Percentiles rank a stretch among this genome's conserved stretches.
phyloP scores from a whole-genome alignment of 768 basidiomycete species.

The Hortiboletus campestris region DNA sequence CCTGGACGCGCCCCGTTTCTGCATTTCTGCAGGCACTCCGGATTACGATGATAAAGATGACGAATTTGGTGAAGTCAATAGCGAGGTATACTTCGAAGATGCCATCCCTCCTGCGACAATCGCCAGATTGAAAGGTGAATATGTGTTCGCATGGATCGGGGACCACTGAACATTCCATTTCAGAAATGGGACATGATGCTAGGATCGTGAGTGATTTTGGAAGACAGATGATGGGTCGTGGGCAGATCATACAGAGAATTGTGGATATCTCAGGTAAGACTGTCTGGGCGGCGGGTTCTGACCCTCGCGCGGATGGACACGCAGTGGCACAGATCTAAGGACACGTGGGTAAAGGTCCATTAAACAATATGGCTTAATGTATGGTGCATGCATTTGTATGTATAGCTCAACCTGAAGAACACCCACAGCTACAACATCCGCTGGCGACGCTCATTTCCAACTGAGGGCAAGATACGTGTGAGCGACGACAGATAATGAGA shows the following conservation, averaged over 20 bases:
- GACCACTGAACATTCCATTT: not conserved
- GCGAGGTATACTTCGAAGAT: constrained; percentile 89
- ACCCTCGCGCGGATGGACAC: constrained; percentile 85
- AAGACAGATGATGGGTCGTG: constrained; percentile 72
- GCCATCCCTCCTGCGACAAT: constrained; percentile 65
- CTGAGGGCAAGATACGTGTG: constrained; percentile 30
- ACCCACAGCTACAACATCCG: constrained; percentile 51
- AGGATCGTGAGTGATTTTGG: constrained; percentile 57
- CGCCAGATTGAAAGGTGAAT: constrained; percentile 62
- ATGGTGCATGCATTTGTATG: constrained; percentile 5
- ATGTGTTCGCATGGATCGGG: not conserved
- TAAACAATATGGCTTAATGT: not conserved
- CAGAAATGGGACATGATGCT: constrained; percentile 90
- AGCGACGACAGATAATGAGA: not conserved
- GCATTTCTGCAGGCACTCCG: constrained; percentile 84
- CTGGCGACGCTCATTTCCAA: constrained; percentile 60
- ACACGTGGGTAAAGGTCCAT: not conserved
- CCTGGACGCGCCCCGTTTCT: constrained; percentile 93
- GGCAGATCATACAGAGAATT: constrained; percentile 87
- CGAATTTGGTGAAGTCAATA: constrained; percentile 62
- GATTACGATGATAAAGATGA: constrained; percentile 49
- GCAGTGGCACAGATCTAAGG: constrained; percentile 78
- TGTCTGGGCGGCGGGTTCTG: constrained; percentile 97
- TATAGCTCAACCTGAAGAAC: not conserved
- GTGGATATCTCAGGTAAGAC: constrained; percentile 59